Evolutionary conservation across 2,329 filamentous ascomycete species (phyloP).

Genomic region (Ramularia collo-cygni): DNA sequence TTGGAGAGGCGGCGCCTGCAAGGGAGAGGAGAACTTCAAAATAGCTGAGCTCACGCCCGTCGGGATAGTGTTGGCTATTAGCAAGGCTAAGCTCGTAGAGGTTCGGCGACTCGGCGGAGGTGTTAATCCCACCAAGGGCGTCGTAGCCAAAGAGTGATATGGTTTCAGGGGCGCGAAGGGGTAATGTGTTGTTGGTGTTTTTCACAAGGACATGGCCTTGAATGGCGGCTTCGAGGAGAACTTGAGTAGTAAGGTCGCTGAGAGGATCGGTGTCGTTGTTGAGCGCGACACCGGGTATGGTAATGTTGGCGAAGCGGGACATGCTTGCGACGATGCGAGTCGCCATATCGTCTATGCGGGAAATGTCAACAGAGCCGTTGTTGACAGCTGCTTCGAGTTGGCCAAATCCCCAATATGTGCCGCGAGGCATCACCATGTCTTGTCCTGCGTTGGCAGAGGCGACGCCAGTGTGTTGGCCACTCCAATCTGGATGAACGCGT

Average conservation of each 20-base stretch:
- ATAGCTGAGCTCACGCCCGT: conserved; percentile 9
- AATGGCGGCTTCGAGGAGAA: conserved; percentile 47
- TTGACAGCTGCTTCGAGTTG: conserved; percentile 26
- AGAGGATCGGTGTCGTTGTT: conserved; percentile 44
- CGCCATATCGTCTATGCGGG: conserved; percentile 31
- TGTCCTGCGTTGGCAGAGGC: conserved; percentile 25
- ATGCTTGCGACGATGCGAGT: conserved; percentile 26
- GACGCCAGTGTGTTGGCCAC: conserved; percentile 27
- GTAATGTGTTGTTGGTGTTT: conserved; percentile 49
- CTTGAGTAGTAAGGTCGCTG: conserved; percentile 31
- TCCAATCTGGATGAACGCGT: conserved; percentile 37
- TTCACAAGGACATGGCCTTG: conserved; percentile 59
- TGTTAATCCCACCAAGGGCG: conserved; percentile 14
- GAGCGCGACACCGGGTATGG: conserved; percentile 40
- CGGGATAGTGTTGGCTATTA: conserved; percentile 13
- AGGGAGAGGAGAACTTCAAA: too few relatives aligned
- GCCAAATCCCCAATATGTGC: conserved; percentile 20
- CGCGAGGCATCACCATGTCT: conserved; percentile 28
- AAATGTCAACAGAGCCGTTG: conserved; percentile 26
- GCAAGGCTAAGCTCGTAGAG: conserved; percentile 9
- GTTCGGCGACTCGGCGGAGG: conserved; percentile 5
- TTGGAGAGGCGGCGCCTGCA: conserved; percentile 1
- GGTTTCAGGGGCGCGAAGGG: conserved; percentile 43
- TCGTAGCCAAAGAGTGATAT: conserved; percentile 42
- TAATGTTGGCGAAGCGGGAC: conserved; percentile 18